phyloP scores from a whole-genome alignment of 305 asterid species.

The Lippia alba region DNA sequence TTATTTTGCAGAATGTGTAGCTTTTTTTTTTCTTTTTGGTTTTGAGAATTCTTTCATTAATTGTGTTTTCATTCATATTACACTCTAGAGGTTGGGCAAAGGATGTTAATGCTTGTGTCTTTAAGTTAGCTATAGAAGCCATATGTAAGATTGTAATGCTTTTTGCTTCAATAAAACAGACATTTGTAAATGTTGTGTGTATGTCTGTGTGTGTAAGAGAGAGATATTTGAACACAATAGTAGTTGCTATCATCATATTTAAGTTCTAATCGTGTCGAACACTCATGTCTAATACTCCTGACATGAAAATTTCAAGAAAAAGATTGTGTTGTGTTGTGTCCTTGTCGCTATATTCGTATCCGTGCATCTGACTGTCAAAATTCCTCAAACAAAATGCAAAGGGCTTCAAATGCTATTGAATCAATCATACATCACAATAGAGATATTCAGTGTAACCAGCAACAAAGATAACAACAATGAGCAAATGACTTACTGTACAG shows the following conservation, averaged over 20 bases:
- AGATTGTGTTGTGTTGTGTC: too few species aligned
- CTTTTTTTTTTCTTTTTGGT: background rate
- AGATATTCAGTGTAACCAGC: background rate
- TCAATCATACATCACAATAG: background rate
- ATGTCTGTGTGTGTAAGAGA: too few species aligned
- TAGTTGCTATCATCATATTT: too few species aligned
- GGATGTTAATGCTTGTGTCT: background rate
- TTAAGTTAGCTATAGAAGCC: background rate
- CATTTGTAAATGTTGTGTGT: too few species aligned
- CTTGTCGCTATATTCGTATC: too few species aligned
- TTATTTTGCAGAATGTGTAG: background rate
- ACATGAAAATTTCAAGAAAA: too few species aligned
- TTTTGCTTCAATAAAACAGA: background rate
- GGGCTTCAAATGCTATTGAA: slow-evolving; percentile 13
- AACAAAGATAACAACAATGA: slow-evolving; percentile 22
- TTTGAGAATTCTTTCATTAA: slow-evolving; percentile 22
- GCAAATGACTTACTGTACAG: slow-evolving; percentile 40
- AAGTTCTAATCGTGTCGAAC: too few species aligned
- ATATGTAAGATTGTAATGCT: background rate
- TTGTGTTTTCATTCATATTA: background rate
- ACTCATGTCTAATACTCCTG: too few species aligned
- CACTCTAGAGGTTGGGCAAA: too few species aligned
- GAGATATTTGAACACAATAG: too few species aligned
- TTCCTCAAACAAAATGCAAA: slow-evolving; percentile 14
- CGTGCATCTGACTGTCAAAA: slow-evolving; percentile 5